These are phyloP conservation scores for Isatis tinctoria DNA, from an alignment of 345 rosid species.

Conservation along the genomic window DNA sequence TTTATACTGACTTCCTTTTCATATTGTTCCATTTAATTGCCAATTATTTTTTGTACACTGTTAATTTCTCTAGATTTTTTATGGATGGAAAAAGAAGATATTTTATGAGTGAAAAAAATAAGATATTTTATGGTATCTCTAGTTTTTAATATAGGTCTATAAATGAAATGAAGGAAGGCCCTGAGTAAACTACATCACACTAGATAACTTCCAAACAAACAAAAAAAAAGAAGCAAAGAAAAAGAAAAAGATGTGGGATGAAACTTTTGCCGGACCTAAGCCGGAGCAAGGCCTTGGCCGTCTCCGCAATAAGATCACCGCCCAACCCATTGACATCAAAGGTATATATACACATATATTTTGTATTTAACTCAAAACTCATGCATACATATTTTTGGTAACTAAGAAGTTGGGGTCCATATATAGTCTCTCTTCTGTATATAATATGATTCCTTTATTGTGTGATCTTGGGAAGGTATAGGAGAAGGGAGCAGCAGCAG, in stretches of 20 bases:
- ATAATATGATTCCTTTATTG: neutral
- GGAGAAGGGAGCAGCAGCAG: conserved; percentile 53
- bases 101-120: neutral
- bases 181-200: neutral
- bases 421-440: neutral
- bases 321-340: conserved; percentile 47
- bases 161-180: neutral
- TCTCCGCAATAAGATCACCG: conserved; percentile 50
- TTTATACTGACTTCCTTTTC: neutral
- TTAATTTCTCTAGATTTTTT: conserved; percentile 17
- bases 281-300: conserved; percentile 85
- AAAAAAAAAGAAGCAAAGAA: neutral
- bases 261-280: conserved; percentile 79
- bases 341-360: conserved; percentile 9
- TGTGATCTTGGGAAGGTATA: conserved; percentile 17
- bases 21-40: neutral
- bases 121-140: conserved; percentile 21
- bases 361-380: neutral
- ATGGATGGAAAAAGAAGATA: conserved; percentile 1
- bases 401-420: neutral
- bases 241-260: conserved; percentile 66
- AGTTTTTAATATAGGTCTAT: conserved; percentile 11
- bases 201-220: neutral
- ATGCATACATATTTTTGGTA: neutral
- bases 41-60: no score